Conservation (phyloP, 2,329 filamentous ascomycete species). For the Colletotrichum viniferum region DNA sequence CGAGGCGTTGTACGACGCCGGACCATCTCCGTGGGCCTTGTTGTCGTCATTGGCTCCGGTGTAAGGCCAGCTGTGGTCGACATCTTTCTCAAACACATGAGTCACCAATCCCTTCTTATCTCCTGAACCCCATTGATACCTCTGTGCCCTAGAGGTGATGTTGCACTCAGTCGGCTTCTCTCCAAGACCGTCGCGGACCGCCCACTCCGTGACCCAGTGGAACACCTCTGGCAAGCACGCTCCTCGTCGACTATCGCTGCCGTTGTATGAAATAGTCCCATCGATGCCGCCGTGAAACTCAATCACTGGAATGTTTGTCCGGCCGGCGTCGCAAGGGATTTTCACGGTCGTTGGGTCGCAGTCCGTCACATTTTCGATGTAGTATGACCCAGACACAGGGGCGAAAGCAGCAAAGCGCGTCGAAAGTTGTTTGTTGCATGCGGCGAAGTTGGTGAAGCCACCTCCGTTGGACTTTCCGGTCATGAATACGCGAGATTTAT, state of each 20-base stretch:
- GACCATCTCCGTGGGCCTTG: conserved; percentile 10
- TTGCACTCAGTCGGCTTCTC: background rate
- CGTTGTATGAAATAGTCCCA: conserved; percentile 47
- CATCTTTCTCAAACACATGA: conserved; percentile 11
- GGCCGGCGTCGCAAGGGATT: conserved; percentile 39
- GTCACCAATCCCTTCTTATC: background rate
- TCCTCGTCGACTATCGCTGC: conserved; percentile 38
- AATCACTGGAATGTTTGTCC: conserved; percentile 45
- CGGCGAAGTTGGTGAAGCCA: conserved; percentile 46
- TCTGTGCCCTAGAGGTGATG: background rate
- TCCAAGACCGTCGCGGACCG: conserved; percentile 29
- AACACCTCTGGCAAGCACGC: conserved; percentile 49
- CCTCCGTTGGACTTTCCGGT: conserved; percentile 49
- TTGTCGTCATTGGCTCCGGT: conserved; percentile 21
- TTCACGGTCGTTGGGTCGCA: conserved; percentile 38
- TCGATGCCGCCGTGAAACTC: conserved; percentile 57
- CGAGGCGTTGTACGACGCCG: conserved; percentile 24
- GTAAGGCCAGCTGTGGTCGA: conserved; percentile 24
- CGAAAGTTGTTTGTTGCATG: conserved; percentile 41
- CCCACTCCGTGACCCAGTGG: conserved; percentile 44
- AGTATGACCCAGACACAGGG: conserved; percentile 44
- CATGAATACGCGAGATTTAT: conserved; percentile 45
- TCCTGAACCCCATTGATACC: background rate
- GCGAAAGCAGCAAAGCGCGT: conserved; percentile 46
- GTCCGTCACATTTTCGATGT: conserved; percentile 36